Conservation (phyloP, 257 asterid species). For the Solanum lignicaule region DNA sequence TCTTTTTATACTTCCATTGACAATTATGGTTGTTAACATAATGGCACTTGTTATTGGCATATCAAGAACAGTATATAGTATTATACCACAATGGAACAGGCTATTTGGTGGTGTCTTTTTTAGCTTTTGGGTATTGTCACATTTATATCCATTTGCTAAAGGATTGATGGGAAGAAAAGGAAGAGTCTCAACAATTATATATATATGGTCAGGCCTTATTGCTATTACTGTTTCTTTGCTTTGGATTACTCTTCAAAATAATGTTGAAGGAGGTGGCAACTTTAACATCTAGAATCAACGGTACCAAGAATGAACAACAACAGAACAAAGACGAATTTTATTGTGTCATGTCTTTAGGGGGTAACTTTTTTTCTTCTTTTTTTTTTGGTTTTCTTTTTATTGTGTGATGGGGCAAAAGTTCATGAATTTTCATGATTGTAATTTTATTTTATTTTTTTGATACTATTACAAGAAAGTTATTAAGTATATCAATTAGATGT, state of each 20-base stretch:
- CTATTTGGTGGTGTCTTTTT: conserved; percentile 81
- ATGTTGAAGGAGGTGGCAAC: neutral
- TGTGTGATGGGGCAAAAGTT: neutral
- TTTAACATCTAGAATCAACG: neutral
- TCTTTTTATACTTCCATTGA: conserved; percentile 63
- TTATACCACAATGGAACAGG: conserved; percentile 86
- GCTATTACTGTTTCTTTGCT: conserved; percentile 70
- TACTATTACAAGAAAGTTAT: neutral
- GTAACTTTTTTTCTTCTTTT: too few species aligned
- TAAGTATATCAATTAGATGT: neutral
- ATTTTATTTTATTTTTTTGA: neutral
- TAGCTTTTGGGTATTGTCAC: conserved; percentile 88
- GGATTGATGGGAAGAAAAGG: conserved; percentile 97
- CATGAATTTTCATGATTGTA: neutral
- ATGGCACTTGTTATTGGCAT: conserved; percentile 59
- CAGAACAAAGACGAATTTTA: neutral
- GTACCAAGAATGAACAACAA: neutral
- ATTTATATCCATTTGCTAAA: conserved; percentile 74
- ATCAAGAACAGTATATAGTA: conserved; percentile 62
- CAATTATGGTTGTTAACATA: conserved; percentile 46
- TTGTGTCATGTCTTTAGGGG: neutral
- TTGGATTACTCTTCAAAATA: conserved; percentile 46
- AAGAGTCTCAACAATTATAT: conserved; percentile 65
- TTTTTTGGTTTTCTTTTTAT: neutral
- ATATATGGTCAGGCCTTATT: conserved; percentile 80